Conservation (phyloP, 768 basidiomycete genomes). For the Krasilnikovozyma curviuscula region DNA sequence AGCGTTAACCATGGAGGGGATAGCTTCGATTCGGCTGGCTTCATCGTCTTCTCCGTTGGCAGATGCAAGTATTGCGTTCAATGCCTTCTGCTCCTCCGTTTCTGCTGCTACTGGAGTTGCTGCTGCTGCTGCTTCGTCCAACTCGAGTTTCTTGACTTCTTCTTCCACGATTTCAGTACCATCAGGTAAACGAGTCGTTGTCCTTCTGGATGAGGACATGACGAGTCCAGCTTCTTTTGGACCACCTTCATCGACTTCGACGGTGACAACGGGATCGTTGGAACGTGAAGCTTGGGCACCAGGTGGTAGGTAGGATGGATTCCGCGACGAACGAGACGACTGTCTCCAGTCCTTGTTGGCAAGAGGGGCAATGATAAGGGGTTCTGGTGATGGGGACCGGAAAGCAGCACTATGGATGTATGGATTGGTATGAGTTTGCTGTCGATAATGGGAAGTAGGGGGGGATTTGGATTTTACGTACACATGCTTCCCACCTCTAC, state of each 20-base stretch:
- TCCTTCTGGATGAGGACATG: background rate
- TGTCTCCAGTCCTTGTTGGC: constrained; percentile 76
- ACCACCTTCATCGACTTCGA: constrained; percentile 1
- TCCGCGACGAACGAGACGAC: constrained; percentile 13
- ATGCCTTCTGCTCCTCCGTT: constrained; percentile 46
- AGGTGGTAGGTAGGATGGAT: too few relatives aligned
- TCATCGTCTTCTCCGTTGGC: constrained; percentile 27
- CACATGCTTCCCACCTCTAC: constrained; percentile 3
- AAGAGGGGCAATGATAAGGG: constrained; percentile 67
- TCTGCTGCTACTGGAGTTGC: constrained; percentile 32
- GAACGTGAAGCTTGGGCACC: constrained; percentile 2
- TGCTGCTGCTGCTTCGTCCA: constrained; percentile 1
- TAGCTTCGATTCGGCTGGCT: constrained; percentile 37
- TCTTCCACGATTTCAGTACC: constrained; percentile 17
- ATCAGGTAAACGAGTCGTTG: background rate
- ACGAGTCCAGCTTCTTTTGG: background rate
- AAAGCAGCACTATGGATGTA: background rate
- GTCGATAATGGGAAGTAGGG: too few relatives aligned
- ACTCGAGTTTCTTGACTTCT: constrained; percentile 28
- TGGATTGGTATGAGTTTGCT: background rate
- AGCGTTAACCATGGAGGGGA: constrained; percentile 29
- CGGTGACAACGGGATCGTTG: constrained; percentile 34
- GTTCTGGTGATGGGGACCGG: constrained; percentile 17
- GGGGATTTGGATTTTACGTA: too few relatives aligned
- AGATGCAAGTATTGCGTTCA: constrained; percentile 54